phyloP scores from a whole-genome alignment of 495 filamentous ascomycete genomes.

The Halenospora varia region DNA sequence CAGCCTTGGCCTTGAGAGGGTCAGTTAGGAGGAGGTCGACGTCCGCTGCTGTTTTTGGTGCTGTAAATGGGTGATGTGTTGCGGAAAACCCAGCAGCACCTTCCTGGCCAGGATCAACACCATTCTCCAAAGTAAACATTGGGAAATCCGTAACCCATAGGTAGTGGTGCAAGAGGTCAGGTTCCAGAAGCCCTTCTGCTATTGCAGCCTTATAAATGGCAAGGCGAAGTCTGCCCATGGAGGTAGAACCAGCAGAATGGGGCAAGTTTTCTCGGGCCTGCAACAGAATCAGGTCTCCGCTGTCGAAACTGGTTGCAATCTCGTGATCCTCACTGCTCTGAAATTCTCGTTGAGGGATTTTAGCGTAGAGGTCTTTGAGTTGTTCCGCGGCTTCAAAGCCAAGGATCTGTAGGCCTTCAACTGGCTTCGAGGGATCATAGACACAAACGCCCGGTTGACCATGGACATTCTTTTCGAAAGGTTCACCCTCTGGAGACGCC shows the following conservation, averaged over 20 bases:
- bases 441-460: constrained; percentile 76
- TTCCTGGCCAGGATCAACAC: constrained; percentile 74
- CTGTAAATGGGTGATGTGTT: constrained; percentile 96
- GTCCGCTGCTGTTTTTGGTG: constrained; percentile 69
- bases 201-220: constrained; percentile 66
- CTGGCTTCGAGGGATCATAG: constrained; percentile 62
- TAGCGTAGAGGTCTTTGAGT: constrained; percentile 18
- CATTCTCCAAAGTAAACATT: constrained; percentile 72
- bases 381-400: constrained; percentile 68
- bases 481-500: constrained; percentile 54
- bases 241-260: constrained; percentile 67
- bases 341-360: neutral
- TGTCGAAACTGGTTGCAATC: constrained; percentile 33
- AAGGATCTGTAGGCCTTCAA: constrained; percentile 68
- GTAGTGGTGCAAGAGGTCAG: constrained; percentile 56
- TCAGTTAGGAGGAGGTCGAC: constrained; percentile 68
- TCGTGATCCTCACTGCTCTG: constrained; percentile 45
- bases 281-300: constrained; percentile 74
- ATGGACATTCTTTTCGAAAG: constrained; percentile 59
- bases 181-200: constrained; percentile 48
- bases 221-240: constrained; percentile 71
- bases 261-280: constrained; percentile 67
- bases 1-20: constrained; percentile 67
- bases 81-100: constrained; percentile 75
- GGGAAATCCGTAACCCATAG: constrained; percentile 89